Percentiles rank a stretch among this genome's conserved stretches.
These are phyloP conservation scores for Diplodia intermedia DNA, from an alignment of 2,329 filamentous ascomycete species.

Conservation along the genomic window DNA sequence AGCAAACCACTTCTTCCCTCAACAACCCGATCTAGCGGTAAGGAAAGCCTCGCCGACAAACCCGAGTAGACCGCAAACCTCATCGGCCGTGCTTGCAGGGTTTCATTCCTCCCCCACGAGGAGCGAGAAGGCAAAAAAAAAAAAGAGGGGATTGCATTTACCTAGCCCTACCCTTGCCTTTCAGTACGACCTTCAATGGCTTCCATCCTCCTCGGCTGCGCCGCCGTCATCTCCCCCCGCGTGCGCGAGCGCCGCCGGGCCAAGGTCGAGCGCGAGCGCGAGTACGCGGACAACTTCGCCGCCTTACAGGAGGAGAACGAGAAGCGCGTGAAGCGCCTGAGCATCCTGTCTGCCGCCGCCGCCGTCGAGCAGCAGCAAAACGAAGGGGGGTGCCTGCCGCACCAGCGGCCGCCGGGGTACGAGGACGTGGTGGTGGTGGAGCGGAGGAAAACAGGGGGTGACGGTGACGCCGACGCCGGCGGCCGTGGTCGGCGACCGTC, in stretches of 20 bases:
- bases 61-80: no score
- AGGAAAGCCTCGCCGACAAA: no score
- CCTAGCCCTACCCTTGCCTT: no score
- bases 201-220: conserved; percentile 18
- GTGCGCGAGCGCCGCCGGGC: conserved; percentile 16
- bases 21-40: no score
- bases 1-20: no score
- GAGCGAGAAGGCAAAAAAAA: background rate
- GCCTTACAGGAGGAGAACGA: conserved; percentile 10
- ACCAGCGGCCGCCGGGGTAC: background rate
- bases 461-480: background rate
- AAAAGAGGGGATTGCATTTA: background rate
- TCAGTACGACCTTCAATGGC: background rate
- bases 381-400: no score
- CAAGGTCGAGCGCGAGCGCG: conserved; percentile 4
- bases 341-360: background rate
- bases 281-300: conserved; percentile 29
- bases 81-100: no score
- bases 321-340: conserved; percentile 19
- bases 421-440: background rate
- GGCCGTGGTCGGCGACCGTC: background rate
- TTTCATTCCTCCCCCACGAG: background rate
- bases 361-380: background rate
- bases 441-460: background rate
- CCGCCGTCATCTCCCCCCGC: conserved; percentile 1